Conservation (phyloP, 2,329 filamentous ascomycete species). For the Cytospora chrysosperma region DNA sequence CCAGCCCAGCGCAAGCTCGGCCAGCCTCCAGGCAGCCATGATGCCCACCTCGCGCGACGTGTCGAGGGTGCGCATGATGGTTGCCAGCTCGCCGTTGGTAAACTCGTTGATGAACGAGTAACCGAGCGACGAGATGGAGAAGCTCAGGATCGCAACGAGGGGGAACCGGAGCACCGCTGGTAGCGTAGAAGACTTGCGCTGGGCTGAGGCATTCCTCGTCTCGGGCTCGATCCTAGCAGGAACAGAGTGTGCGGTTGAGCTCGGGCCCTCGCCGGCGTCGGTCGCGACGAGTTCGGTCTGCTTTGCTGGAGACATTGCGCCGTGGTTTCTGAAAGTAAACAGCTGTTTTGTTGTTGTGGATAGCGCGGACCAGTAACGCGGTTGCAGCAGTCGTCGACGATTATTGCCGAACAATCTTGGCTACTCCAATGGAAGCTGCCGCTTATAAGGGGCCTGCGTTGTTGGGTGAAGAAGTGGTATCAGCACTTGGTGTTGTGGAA, state of each 20-base stretch:
- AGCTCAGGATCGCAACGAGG: slow-evolving; percentile 52
- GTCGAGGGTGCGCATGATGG: slow-evolving; percentile 63
- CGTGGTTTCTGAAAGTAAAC: neutral
- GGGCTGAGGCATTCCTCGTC: neutral
- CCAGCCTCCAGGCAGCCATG: slow-evolving; percentile 55
- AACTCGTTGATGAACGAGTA: slow-evolving; percentile 62
- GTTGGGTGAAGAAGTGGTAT: neutral
- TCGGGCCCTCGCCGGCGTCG: slow-evolving; percentile 18
- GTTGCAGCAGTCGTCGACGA: neutral
- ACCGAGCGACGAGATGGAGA: slow-evolving; percentile 62
- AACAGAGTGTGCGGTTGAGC: neutral
- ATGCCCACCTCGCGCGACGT: slow-evolving; percentile 60
- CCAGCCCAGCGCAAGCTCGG: slow-evolving; percentile 73
- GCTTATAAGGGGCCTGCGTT: neutral
- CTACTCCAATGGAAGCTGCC: neutral
- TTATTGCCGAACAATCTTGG: neutral
- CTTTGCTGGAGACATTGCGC: slow-evolving; percentile 19
- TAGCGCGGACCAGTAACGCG: neutral
- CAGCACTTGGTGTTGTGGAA: neutral
- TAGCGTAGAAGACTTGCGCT: slow-evolving; percentile 38
- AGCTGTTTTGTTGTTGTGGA: neutral
- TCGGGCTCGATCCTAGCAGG: slow-evolving; percentile 3
- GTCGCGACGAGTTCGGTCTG: slow-evolving; percentile 4
- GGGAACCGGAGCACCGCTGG: slow-evolving; percentile 51
- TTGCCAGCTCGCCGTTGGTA: slow-evolving; percentile 64